Base-by-base conservation (phyloP, 306 rosid genomes). In the Quercus agrifolia region DNA sequence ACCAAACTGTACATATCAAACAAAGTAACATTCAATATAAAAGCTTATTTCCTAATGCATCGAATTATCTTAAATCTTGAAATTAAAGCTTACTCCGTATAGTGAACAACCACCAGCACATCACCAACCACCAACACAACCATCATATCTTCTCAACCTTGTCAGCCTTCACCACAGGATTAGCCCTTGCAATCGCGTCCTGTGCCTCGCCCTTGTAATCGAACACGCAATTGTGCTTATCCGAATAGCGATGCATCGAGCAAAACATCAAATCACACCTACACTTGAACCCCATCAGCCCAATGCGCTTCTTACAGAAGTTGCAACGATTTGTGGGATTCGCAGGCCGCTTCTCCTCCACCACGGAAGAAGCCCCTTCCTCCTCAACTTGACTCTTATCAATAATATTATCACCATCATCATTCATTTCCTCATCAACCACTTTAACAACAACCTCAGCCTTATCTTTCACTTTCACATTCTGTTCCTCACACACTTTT, bases 81-180 rank as follows among this genome's bases (percentile, higher is more conserved):
- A 41, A 23, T 23, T 23, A 23, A 8, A 41, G 46, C 41, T 15
- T 15, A 15, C 71, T 28, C 33, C 71, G 46, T 17, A 17, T 17
- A 6, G 71, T 44, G 19, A 62, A 62, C 17, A 67, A 33, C 51
- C 51, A 31, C 71, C 51, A 19, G 13, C 69, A 17, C n/a, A 4
- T 9, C 54, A 49, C 15, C 54, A 49, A 49, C 12, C 54, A 49
- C 18, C 67, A 33, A 21, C 59, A 61, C 0, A 44, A 27, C 55
- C 56, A 62, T 72, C 82, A 73, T 44, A 79, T 79, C 66, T 79
- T 79, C 13, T 79, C 77, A 72, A 79, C 31, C 70, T 79, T 79
- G n/a, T 79, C 73, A 1, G 82, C 82, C 77, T 73, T 79, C 62
- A 79, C 71, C 25, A 78, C 61, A 3, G 81, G 81, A 28, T 78